These are phyloP conservation scores for Silene conica DNA, from an alignment of 148 eudicot species.

Conservation along the genomic window DNA sequence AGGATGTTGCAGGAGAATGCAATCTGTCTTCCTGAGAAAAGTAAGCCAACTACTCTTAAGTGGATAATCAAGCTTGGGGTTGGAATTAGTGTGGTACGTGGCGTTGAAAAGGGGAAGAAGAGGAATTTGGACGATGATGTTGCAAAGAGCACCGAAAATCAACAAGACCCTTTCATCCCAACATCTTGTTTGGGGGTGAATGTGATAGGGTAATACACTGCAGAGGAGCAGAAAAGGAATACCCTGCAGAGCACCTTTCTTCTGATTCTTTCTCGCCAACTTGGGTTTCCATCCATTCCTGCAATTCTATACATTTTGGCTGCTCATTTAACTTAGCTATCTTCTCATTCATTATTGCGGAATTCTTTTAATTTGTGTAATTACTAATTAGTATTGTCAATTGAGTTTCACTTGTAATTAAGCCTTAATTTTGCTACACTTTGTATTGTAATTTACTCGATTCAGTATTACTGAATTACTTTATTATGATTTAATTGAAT, in stretches of 20 bases:
- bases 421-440: neutral
- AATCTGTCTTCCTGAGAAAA: neutral
- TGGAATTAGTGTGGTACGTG: neutral
- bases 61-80: neutral
- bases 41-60: too few species aligned
- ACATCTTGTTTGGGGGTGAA: too few species aligned
- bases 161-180: too few species aligned
- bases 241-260: constrained; percentile 7
- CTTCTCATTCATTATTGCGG: too few species aligned
- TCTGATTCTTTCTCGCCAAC: neutral
- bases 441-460: neutral
- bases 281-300: neutral
- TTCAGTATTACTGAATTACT: neutral
- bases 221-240: constrained; percentile 6
- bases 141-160: neutral
- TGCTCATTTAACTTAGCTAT: too few species aligned
- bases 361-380: too few species aligned
- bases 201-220: too few species aligned
- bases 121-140: too few species aligned
- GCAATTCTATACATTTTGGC: neutral
- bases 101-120: neutral
- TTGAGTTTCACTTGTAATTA: neutral
- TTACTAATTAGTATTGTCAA: neutral
- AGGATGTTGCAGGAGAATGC: neutral
- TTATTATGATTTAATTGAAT: too few species aligned